Conservation (phyloP, 2,329 filamentous ascomycete species). For the Sclerotinia spermophila region DNA sequence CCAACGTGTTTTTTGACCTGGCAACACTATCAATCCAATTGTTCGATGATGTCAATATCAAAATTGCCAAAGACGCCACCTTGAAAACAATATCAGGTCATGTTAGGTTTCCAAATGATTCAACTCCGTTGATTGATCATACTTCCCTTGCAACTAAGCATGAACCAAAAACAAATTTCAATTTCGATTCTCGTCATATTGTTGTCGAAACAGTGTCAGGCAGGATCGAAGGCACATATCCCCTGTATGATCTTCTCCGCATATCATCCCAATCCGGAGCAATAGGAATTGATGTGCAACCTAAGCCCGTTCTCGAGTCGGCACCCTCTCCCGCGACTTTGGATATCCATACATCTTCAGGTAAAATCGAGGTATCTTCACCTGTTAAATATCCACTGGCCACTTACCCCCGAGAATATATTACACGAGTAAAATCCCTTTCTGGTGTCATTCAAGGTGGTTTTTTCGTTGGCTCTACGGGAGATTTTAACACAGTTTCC, state of each 20-base stretch:
- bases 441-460: conserved; percentile 30
- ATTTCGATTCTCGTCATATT: conserved; percentile 28
- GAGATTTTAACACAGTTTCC: conserved; percentile 27
- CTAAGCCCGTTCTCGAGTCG: conserved; percentile 24
- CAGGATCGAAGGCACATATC: conserved; percentile 31
- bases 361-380: conserved; percentile 28
- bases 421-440: conserved; percentile 29
- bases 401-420: conserved; percentile 32
- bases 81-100: conserved; percentile 29
- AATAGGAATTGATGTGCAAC: conserved; percentile 26
- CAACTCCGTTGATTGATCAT: neutral
- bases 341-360: conserved; percentile 29
- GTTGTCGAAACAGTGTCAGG: conserved; percentile 32
- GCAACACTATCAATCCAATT: conserved; percentile 26
- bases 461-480: conserved; percentile 30
- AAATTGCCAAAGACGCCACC: conserved; percentile 24
- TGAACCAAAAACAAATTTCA: neutral
- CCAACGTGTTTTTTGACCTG: conserved; percentile 26
- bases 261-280: conserved; percentile 30
- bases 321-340: conserved; percentile 31
- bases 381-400: conserved; percentile 20
- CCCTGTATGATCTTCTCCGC: conserved; percentile 32
- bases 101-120: conserved; percentile 27
- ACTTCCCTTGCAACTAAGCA: conserved; percentile 15
- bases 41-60: conserved; percentile 31